Percentiles rank a stretch among this genome's conserved stretches.
phyloP scores from a whole-genome alignment of 805 yeast species.

The Teunomyces funiuensis region DNA sequence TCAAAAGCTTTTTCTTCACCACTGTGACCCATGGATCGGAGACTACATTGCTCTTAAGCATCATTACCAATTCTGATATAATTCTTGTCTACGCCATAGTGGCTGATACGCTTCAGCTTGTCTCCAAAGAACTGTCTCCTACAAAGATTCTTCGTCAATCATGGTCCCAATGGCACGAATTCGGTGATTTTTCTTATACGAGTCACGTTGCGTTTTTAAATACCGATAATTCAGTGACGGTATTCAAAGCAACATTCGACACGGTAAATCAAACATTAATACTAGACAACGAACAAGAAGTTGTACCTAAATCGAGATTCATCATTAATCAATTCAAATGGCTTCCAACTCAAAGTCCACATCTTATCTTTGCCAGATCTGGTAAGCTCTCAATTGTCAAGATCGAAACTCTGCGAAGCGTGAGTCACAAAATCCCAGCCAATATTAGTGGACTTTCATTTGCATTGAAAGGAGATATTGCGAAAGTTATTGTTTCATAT shows the following conservation, averaged over 20 bases:
- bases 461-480: not conserved
- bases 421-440: not conserved
- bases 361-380: conserved; percentile 8
- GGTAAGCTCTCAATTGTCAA: conserved; percentile 6
- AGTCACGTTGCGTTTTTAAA: conserved; percentile 12
- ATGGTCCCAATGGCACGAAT: conserved; percentile 14
- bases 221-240: conserved; percentile 16
- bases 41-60: conserved; percentile 5
- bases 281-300: not conserved
- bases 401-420: not conserved
- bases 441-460: conserved; percentile 5
- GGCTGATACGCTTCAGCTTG: not conserved
- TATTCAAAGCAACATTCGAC: not conserved
- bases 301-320: conserved; percentile 8
- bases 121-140: not conserved
- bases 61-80: conserved; percentile 18
- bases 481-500: conserved; percentile 14
- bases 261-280: not conserved
- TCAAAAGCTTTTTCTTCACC: conserved; percentile 29
- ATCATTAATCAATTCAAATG: conserved; percentile 9
- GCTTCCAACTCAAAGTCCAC: conserved; percentile 1
- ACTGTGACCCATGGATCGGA: conserved; percentile 8
- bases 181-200: not conserved
- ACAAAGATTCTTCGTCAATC: conserved; percentile 12
- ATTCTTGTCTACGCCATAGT: conserved; percentile 15